These are phyloP conservation scores for Russula griseocarnosa DNA, from an alignment of 768 basidiomycete genomes.

Conservation along the genomic window DNA sequence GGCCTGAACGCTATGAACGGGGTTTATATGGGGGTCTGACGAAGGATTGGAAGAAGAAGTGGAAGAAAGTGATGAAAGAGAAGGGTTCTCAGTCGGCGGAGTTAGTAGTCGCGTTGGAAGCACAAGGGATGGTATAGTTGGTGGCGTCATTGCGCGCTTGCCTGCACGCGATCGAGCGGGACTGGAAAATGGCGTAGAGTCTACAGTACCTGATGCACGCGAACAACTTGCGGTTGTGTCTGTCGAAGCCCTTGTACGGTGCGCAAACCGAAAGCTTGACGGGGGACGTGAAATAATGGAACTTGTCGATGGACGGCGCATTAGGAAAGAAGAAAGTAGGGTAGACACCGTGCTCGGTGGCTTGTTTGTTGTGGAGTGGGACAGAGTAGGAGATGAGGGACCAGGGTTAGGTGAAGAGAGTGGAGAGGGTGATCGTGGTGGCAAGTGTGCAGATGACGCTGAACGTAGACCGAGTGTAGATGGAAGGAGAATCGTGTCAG, in stretches of 20 bases:
- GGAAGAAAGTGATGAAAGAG: conserved; percentile 32
- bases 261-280: conserved; percentile 7
- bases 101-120: conserved; percentile 45
- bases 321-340: conserved; percentile 56
- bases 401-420: conserved; percentile 10
- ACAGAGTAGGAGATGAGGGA: conserved; percentile 1
- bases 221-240: conserved; percentile 4
- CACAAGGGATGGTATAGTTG: conserved; percentile 29
- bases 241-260: conserved; percentile 1
- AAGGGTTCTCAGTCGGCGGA: conserved; percentile 54
- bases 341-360: conserved; percentile 54
- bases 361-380: conserved; percentile 11
- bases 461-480: conserved; percentile 65
- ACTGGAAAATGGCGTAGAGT: conserved; percentile 10
- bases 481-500: conserved; percentile 54
- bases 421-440: conserved; percentile 26
- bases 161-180: conserved; percentile 26
- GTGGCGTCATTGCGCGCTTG: conserved; percentile 23
- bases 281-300: conserved; percentile 11
- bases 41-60: conserved; percentile 49
- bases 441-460: conserved; percentile 25
- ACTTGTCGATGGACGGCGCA: conserved; percentile 25
- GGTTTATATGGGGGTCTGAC: conserved; percentile 51
- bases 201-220: conserved; percentile 6
- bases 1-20: conserved; percentile 60